Evolutionary conservation across 441 rosid genomes (phyloP).

Genomic region (Corymbia citriodora): DNA sequence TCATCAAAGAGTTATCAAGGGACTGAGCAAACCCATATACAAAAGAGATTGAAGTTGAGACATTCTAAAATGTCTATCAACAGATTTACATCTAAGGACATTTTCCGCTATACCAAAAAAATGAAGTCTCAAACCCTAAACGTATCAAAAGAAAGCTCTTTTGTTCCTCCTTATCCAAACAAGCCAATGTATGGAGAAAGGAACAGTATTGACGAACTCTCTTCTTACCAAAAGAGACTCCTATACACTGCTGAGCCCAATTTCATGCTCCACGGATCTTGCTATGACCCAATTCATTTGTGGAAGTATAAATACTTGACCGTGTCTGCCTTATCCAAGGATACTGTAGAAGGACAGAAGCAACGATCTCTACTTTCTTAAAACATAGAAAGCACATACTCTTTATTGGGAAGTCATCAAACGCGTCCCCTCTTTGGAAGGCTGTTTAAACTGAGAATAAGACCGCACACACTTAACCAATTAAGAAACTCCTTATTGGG

Average conservation of each 20-base stretch:
- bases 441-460: background rate
- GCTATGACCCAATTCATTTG: background rate
- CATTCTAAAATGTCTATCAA: background rate
- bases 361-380: background rate
- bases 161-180: background rate
- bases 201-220: background rate
- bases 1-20: background rate
- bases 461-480: background rate
- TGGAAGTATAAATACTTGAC: background rate
- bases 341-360: background rate
- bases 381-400: background rate
- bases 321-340: background rate
- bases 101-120: background rate
- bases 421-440: background rate
- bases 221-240: background rate
- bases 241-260: background rate
- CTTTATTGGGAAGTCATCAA: background rate
- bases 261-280: background rate
- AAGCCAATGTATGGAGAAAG: background rate
- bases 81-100: background rate
- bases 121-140: background rate
- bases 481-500: background rate
- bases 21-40: background rate
- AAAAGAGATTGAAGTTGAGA: background rate
- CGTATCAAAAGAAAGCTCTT: background rate